A percentile compares a stretch with the other conserved stretches of the same genome.
phyloP scores from a whole-genome alignment of 2,329 filamentous ascomycete genomes.

The Neoscytalidium dimidiatum region DNA sequence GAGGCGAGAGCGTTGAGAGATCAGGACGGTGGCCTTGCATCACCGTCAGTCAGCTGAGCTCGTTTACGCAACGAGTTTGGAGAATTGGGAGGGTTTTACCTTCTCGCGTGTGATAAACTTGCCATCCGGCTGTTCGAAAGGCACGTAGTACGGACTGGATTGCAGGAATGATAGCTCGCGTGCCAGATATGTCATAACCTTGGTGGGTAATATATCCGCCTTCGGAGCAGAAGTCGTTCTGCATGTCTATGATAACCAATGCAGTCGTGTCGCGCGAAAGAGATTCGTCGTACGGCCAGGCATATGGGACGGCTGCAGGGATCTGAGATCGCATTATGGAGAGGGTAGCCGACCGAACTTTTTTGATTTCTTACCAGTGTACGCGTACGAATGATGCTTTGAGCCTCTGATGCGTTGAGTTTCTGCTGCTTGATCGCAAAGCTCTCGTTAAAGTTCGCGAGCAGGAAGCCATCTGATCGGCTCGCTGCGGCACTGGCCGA shows the following conservation, averaged over 20 bases:
- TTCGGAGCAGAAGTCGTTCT: slow-evolving; percentile 43
- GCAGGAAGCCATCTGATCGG: background rate
- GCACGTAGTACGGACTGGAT: slow-evolving; percentile 43
- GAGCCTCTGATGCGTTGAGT: too few species aligned
- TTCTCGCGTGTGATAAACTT: slow-evolving; percentile 55
- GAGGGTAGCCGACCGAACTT: background rate
- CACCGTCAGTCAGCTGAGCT: background rate
- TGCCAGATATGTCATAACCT: slow-evolving; percentile 45
- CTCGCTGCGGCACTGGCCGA: background rate
- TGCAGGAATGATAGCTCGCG: slow-evolving; percentile 47
- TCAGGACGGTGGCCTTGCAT: slow-evolving; percentile 50
- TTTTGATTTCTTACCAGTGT: too few species aligned
- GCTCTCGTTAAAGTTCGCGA: background rate
- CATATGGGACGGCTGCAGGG: slow-evolving; percentile 34
- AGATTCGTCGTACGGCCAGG: slow-evolving; percentile 43
- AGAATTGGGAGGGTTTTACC: slow-evolving; percentile 24
- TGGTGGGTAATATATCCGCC: slow-evolving; percentile 53
- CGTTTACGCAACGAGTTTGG: background rate
- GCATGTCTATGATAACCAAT: slow-evolving; percentile 29
- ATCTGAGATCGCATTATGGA: slow-evolving; percentile 23
- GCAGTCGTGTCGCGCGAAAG: slow-evolving; percentile 35
- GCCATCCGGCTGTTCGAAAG: slow-evolving; percentile 44
- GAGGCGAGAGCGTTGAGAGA: slow-evolving; percentile 56
- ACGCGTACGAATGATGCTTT: too few species aligned
- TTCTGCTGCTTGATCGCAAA: background rate